phyloP scores from a whole-genome alignment of 208 protist species.

The Acanthamoeba triangularis region DNA sequence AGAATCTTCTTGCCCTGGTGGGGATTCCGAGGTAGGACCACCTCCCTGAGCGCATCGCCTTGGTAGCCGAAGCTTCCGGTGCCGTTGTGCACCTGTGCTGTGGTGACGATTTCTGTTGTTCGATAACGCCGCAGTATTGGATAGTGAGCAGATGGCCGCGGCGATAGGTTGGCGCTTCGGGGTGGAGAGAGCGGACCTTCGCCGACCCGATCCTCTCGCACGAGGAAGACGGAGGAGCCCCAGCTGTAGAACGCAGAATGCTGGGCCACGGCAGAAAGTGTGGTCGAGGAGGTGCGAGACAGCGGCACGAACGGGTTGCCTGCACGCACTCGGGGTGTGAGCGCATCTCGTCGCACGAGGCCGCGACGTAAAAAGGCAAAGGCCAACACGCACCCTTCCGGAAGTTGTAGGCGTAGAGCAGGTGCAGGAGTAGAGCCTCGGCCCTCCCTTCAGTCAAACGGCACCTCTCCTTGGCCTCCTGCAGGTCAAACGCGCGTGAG shows the following conservation, averaged over 20 bases:
- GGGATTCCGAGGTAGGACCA: neutral
- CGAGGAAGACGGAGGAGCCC: constrained; percentile 28
- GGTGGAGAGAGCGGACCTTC: neutral
- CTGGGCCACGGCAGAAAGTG: neutral
- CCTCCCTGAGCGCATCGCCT: neutral
- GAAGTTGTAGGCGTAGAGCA: constrained; percentile 40
- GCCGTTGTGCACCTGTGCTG: constrained; percentile 14
- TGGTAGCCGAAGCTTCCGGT: neutral
- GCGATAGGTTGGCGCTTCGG: too few relatives aligned
- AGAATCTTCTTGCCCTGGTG: neutral
- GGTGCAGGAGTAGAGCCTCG: constrained; percentile 9
- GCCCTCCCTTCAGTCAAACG: neutral
- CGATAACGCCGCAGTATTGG: neutral
- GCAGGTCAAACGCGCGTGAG: neutral
- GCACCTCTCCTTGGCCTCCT: constrained; percentile 23
- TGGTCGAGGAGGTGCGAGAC: neutral
- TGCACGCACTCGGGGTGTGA: neutral
- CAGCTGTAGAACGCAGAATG: neutral
- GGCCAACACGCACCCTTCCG: neutral
- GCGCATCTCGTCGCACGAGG: too few relatives aligned
- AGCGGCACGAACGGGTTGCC: neutral
- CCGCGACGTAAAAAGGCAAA: neutral
- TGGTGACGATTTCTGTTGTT: neutral
- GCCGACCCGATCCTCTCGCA: neutral
- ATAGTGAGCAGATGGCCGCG: too few relatives aligned